These are phyloP conservation scores for Fomitopsis palustris DNA, from an alignment of 1,284 basidiomycete species.

Conservation along the genomic window DNA sequence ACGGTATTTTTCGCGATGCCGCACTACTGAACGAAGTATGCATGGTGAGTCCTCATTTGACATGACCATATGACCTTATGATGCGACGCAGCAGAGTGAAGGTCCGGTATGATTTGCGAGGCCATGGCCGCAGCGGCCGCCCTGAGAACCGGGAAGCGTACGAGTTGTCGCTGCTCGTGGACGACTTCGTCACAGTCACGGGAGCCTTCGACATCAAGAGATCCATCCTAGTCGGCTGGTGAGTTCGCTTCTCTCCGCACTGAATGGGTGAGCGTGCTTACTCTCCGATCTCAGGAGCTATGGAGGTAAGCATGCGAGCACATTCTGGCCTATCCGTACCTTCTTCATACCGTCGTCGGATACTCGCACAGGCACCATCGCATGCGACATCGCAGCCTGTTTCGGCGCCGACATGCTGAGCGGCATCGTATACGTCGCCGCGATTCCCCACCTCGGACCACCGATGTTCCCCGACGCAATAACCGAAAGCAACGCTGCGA, in stretches of 20 bases:
- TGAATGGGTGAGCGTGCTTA: neutral
- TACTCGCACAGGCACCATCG: conserved; percentile 7
- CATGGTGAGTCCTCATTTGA: conserved; percentile 23
- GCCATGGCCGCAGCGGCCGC: too few species aligned
- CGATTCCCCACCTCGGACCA: conserved; percentile 15
- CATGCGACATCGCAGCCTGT: conserved; percentile 7
- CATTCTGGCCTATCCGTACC: too few species aligned
- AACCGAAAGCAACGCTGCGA: conserved; percentile 9
- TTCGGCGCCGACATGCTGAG: neutral
- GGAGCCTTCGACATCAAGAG: conserved; percentile 10
- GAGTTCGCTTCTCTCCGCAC: neutral
- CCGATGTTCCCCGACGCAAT: conserved; percentile 8
- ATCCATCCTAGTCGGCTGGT: conserved; percentile 15
- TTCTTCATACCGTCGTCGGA: too few species aligned
- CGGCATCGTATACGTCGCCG: conserved; percentile 11
- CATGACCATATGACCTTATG: too few species aligned
- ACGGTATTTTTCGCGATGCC: conserved; percentile 30
- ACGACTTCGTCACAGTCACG: conserved; percentile 16
- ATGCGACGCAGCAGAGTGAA: too few species aligned
- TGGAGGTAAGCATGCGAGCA: conserved; percentile 8
- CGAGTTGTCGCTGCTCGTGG: conserved; percentile 11
- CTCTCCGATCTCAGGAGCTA: conserved; percentile 10
- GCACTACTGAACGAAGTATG: conserved; percentile 27
- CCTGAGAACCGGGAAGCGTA: conserved; percentile 1
- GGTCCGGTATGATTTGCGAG: too few species aligned